Evolutionary conservation across 495 filamentous ascomycete genomes (phyloP), one percentile per base, ranked within the genome.

Genomic region (Trichoderma virens): DNA sequence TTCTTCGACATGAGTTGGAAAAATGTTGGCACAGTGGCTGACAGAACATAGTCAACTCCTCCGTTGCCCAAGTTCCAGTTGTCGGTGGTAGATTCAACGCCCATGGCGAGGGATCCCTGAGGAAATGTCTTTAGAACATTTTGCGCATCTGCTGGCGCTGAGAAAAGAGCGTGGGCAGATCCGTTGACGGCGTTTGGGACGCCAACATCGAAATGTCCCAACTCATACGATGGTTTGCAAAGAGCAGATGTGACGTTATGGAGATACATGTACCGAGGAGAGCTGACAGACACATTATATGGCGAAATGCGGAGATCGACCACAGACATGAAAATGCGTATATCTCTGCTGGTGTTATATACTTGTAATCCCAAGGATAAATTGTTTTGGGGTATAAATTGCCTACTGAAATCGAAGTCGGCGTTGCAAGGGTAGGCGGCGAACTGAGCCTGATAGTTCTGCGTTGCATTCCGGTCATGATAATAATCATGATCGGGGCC

Each of bases 371-470:
- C 25, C 13, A 56, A 5, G 6, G 51, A 28, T 13, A 5, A 5
- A 31, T 56, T 56, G 25, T 18, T 25, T 13, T 23, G 25, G 23
- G 5, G 7, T 56, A 56, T 56, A 18, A 28, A 56, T 5, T n/a
- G 16, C 9, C 3, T 7, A 8, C 38, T 59, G 54, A 64, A 64
- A 23, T 64, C 51, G n/a, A 64, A 60, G 23, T 39, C 43, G 20
- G 31, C n/a, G 28, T 66, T 60, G 47, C 65, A 66, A 20, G 60
- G 27, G n/a, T 66, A 66, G 25, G 47, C 47, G 16, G 32, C 62
- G 62, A 66, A 66, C 20, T 54, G 59, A 34, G 61, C 65, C 65
- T 64, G 47, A 30, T 66, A 66, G 34, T 62, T 63, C 34, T 66
- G 65, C 11, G 65, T 66, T 11, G 65, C 65, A 23, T 66, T 64